Conservation (phyloP, 495 filamentous ascomycete species). For the Xylaria longipes region DNA sequence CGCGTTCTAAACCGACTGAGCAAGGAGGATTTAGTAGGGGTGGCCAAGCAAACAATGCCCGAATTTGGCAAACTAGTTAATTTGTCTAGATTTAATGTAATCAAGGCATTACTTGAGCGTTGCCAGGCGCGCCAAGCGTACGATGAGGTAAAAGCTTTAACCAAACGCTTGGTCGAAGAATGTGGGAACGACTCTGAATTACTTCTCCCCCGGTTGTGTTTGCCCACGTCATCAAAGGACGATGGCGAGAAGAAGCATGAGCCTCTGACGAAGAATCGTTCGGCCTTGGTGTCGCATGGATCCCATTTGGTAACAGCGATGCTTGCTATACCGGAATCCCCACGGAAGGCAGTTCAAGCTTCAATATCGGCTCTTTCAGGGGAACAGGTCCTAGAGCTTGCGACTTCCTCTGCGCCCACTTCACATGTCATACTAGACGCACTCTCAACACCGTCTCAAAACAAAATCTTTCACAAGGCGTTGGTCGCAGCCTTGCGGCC, state of each 20-base stretch:
- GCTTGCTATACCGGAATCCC: constrained; percentile 49
- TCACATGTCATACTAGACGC: constrained; percentile 75
- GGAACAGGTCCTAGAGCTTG: constrained; percentile 46
- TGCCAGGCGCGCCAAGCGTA: constrained; percentile 66
- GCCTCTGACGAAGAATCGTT: constrained; percentile 49
- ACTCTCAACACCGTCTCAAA: constrained; percentile 63
- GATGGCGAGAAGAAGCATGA: constrained; percentile 48
- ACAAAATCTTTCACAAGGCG: constrained; percentile 60
- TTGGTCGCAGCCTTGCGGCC: constrained; percentile 57
- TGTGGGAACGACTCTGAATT: constrained; percentile 62
- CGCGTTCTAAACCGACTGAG: constrained; percentile 79
- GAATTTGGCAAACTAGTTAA: constrained; percentile 73
- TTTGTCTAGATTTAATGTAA: constrained; percentile 73
- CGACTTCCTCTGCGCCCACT: constrained; percentile 46
- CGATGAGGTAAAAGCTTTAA: constrained; percentile 65
- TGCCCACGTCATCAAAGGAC: constrained; percentile 47
- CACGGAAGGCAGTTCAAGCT: constrained; percentile 49
- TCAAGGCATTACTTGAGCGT: constrained; percentile 82
- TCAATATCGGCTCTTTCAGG: constrained; percentile 48
- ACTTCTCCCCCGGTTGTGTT: constrained; percentile 64
- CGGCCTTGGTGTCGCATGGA: constrained; percentile 51
- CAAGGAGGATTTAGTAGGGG: constrained; percentile 79
- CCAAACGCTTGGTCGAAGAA: constrained; percentile 63
- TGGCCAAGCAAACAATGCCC: constrained; percentile 69
- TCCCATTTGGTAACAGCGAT: constrained; percentile 50